A percentile compares a stretch with the other conserved stretches of the same genome.
phyloP scores from a whole-genome alignment of 2,329 filamentous ascomycete species.

The Orbilia blumenaviensis region DNA sequence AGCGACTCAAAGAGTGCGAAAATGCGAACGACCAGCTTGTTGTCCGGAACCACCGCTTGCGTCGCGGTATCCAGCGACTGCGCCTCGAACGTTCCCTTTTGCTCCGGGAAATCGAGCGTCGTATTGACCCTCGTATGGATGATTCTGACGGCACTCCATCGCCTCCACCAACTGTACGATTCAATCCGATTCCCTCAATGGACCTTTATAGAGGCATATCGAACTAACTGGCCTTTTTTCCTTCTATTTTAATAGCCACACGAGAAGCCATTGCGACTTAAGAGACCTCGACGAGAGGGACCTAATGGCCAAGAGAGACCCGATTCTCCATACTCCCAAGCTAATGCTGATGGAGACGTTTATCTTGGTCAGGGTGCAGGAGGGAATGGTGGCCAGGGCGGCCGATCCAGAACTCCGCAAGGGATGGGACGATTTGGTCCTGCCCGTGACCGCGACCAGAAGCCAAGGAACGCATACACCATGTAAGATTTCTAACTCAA shows the following conservation, averaged over 20 bases:
- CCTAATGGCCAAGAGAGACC: constrained; percentile 56
- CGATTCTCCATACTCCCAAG: constrained; percentile 56
- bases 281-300: constrained; percentile 64
- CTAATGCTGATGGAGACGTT: constrained; percentile 52
- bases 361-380: constrained; percentile 8
- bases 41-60: constrained; percentile 78
- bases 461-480: constrained; percentile 58
- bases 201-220: neutral
- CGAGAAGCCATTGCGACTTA: constrained; percentile 78
- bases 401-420: constrained; percentile 33
- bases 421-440: constrained; percentile 45
- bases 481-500: constrained; percentile 54
- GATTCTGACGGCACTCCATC: constrained; percentile 82
- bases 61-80: constrained; percentile 88
- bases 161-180: constrained; percentile 79
- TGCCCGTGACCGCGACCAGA: constrained; percentile 54
- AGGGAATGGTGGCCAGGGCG: neutral
- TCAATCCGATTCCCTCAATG: neutral
- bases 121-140: constrained; percentile 77
- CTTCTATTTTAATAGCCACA: constrained; percentile 75
- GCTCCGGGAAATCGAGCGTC: constrained; percentile 75
- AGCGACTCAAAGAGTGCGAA: constrained; percentile 89
- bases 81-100: constrained; percentile 83
- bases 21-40: constrained; percentile 86
- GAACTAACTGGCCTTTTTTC: neutral